A percentile compares a stretch with the other conserved stretches of the same genome.
Evolutionary conservation across 139 green algal genomes (phyloP).

Genomic region (Eudorina sp.): DNA sequence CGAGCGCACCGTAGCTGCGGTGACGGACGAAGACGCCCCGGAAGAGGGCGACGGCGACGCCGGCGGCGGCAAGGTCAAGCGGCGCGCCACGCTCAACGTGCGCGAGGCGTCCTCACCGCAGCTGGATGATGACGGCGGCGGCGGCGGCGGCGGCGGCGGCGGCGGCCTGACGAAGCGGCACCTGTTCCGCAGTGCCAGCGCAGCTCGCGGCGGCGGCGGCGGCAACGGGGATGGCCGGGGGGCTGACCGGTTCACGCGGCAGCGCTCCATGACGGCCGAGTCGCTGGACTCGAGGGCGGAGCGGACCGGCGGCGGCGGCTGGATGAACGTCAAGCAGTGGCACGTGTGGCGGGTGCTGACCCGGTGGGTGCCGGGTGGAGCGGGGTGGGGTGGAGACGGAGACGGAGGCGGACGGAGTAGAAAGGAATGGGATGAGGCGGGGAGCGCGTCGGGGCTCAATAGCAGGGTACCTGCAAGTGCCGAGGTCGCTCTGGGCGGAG

Average conservation of each 20-base stretch:
- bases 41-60: background rate
- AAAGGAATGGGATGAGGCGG: too few relatives aligned
- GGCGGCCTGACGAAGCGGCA: background rate
- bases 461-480: too few relatives aligned
- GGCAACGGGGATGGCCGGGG: background rate
- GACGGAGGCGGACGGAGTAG: too few relatives aligned
- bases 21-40: background rate
- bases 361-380: too few relatives aligned
- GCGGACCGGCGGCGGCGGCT: too few relatives aligned
- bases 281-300: background rate
- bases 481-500: too few relatives aligned
- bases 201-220: background rate
- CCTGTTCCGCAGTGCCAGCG: background rate
- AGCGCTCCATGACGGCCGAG: background rate
- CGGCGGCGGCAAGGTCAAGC: slow-evolving; percentile 4
- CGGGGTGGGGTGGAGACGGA: too few relatives aligned
- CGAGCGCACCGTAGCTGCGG: background rate
- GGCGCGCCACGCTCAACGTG: slow-evolving; percentile 3
- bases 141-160: background rate
- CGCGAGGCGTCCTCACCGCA: background rate
- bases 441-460: too few relatives aligned
- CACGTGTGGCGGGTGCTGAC: too few relatives aligned
- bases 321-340: too few relatives aligned
- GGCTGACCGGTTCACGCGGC: background rate
- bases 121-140: background rate